Evolutionary conservation across 192 early-diverging fungal species (phyloP).

Genomic region (Phycomyces nitens): DNA sequence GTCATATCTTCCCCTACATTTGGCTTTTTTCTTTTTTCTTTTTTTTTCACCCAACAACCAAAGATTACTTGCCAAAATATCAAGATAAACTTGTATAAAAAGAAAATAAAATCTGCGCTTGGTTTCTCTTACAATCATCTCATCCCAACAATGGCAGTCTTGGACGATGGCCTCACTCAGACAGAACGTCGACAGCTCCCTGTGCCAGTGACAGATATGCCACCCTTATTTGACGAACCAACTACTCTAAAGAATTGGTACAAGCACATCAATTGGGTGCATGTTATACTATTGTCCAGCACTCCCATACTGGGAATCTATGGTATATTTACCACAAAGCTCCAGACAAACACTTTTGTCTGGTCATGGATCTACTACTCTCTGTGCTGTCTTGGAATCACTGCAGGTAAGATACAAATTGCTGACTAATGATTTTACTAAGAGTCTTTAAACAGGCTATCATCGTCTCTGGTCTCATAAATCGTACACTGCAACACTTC

Average conservation of each 20-base stretch:
- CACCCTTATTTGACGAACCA: conserved; percentile 37
- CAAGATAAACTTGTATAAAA: no score
- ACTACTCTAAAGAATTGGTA: conserved; percentile 49
- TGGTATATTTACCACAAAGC: conserved; percentile 62
- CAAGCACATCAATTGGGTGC: conserved; percentile 68
- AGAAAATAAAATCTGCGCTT: no score
- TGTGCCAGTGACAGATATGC: conserved; percentile 10
- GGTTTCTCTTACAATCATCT: no score
- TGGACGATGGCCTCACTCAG: not conserved
- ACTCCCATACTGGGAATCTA: conserved; percentile 82
- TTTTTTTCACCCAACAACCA: no score
- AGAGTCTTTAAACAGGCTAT: conserved; percentile 50
- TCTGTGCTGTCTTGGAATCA: conserved; percentile 59
- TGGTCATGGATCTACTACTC: conserved; percentile 75
- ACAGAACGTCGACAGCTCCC: conserved; percentile 12
- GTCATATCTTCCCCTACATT: no score
- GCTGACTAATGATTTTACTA: not conserved
- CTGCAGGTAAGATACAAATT: conserved; percentile 1
- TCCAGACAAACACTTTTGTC: conserved; percentile 64
- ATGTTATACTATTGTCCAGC: conserved; percentile 51
- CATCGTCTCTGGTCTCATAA: conserved; percentile 84
- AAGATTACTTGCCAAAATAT: no score
- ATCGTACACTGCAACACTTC: conserved; percentile 59
- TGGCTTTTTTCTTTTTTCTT: no score
- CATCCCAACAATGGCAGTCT: no score